Evolutionary conservation across 257 asterid genomes (phyloP), one percentile per base, ranked within the genome.

Genomic region (Gentiana straminea): DNA sequence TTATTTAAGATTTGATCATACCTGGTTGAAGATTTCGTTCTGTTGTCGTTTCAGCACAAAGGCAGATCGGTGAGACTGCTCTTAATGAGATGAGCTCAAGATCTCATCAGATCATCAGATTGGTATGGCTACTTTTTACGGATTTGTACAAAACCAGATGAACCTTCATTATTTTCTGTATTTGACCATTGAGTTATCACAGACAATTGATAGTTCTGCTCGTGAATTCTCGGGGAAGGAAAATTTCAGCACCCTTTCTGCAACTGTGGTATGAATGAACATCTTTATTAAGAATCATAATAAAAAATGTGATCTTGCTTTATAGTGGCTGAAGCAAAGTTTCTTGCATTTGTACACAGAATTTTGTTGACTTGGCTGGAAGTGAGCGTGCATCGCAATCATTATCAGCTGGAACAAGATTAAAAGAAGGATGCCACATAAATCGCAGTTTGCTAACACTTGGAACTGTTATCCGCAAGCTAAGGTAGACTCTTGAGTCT

Each of bases 381-480:
- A 91, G 98, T 49, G 98, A 91, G 77, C 79, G 95, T 52, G 98
- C 98, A 66, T 91, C 98, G 49, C 98, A 91, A 61, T 77, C 96
- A 24, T 70, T 84, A 64, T 79, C 96, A 43, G 96, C 95, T 32
- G 98, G 98, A 51, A 62, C 98, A 50, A 76, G 98, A 78, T 73
- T 91, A 54, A 91, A 91, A 77, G 98, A 91, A 73, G 98, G 98
- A 56, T 81, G 94, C 83, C 96, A 90, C 76, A 90, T 90, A 54
- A 90, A 90, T 47, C 95, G 98, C 51, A 91, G 98, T 77, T 81
- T 91, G 77, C 82, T 91, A 43, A 84, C 98, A 33, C 79, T 91
- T 33, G 96, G 96, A 70, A 84, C 96, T 8, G 92, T 91, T 32
- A 84, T 91, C 65, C 98, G 96, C 65, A 91, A 91, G 77, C 81